A percentile compares a stretch with the other conserved stretches of the same genome.
These are phyloP conservation scores for Sechiopsis laciniata DNA, from an alignment of 306 rosid genomes.

Conservation along the genomic window DNA sequence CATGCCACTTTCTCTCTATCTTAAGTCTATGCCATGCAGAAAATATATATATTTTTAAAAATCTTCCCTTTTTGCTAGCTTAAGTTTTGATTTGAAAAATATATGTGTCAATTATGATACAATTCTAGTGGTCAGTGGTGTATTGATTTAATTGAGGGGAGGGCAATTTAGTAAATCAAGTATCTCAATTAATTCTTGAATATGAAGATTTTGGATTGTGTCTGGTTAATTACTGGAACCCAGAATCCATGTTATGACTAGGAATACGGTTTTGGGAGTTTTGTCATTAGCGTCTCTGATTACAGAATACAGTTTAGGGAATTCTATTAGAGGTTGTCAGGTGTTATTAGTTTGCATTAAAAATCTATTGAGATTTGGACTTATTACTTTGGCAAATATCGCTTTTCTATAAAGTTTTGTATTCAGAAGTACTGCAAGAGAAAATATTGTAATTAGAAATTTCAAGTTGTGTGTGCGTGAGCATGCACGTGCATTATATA, in stretches of 20 bases:
- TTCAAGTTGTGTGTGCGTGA: no score
- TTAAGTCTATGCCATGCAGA: background rate
- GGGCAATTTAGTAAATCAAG: background rate
- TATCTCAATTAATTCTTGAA: background rate
- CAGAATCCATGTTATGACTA: background rate
- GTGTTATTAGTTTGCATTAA: background rate
- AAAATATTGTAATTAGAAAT: no score
- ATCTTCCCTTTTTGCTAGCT: constrained; percentile 8
- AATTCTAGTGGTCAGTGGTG: background rate
- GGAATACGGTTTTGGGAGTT: background rate
- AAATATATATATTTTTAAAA: no score
- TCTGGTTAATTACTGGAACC: background rate
- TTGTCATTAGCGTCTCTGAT: background rate
- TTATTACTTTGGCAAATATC: no score
- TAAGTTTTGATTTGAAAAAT: background rate
- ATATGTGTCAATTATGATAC: background rate
- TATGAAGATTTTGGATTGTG: background rate
- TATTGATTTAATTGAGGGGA: background rate
- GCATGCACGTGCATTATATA: no score
- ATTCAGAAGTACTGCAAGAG: no score
- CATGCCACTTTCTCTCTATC: background rate
- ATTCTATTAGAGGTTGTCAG: background rate
- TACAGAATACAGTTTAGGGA: background rate
- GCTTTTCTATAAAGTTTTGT: no score
- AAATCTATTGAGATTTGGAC: background rate